Conservation (phyloP, 1,139 yeast species). For the Tardiomyces depauwii region DNA sequence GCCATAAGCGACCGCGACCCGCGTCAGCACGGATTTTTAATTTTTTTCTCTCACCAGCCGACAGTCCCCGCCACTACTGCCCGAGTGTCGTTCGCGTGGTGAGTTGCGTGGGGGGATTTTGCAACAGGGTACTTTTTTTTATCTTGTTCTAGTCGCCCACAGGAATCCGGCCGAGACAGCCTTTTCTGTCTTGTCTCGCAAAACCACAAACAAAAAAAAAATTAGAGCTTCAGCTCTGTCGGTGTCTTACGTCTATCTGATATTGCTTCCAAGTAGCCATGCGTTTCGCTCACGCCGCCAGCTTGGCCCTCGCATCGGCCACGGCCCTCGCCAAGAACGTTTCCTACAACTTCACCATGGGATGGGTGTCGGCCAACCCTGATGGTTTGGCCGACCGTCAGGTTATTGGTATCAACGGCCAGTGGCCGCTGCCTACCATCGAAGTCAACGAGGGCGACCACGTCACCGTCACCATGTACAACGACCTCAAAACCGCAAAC, state of each 20-base stretch:
- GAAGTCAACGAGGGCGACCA: conserved; percentile 66
- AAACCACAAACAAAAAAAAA: not conserved
- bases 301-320: conserved; percentile 13
- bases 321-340: conserved; percentile 42
- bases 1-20: too few species aligned
- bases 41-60: too few species aligned
- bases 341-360: conserved; percentile 59
- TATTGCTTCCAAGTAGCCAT: not conserved
- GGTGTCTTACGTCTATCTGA: not conserved
- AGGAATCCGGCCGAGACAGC: too few species aligned
- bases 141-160: too few species aligned
- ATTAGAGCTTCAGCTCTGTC: not conserved
- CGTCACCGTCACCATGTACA: conserved; percentile 53
- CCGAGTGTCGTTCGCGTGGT: too few species aligned
- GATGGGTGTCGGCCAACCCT: conserved; percentile 61
- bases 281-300: conserved; percentile 1
- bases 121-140: too few species aligned
- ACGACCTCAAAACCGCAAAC: conserved; percentile 51
- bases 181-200: too few species aligned
- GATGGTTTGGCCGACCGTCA: conserved; percentile 60
- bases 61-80: too few species aligned
- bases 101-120: too few species aligned
- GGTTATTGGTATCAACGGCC: conserved; percentile 70
- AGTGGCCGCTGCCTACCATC: conserved; percentile 79
- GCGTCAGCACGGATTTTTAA: too few species aligned